Base-by-base conservation (phyloP, 2,329 filamentous ascomycete genomes). In the Verticillium tricorpus region DNA sequence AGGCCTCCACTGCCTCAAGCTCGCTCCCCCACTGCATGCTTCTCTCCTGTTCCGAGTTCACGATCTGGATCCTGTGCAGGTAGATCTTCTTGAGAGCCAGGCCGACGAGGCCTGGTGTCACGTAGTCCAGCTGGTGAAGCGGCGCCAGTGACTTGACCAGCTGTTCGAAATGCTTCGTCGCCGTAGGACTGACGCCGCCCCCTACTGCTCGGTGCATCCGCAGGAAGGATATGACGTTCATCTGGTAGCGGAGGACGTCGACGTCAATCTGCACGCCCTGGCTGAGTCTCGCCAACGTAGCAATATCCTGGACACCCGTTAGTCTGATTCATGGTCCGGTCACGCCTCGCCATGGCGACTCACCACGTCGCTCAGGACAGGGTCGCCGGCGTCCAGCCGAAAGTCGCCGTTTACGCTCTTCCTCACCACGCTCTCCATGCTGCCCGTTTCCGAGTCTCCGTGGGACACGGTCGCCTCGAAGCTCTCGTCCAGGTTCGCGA, bases 1-100 rank as follows among this genome's bases (percentile, higher is more conserved):
- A 67, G 17, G 83, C 80, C 65, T 84, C 81, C 1, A 97, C 85
- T 4, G 90, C 90, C 34, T 83, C 81, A 0, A 89, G 67, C 60
- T 90, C 87, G 73, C 94, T 97, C 0, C 95, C 95, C 87, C 96
- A 99, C 73, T 97, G 92, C 79, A 97, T 84, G 72, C 93, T 97
- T 57, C 93, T 83, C 77, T 98, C 95, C 62, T 87, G 85, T 64
- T 86, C 83, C 1, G 91, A 83, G 1, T 77, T 76, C 0, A 89
- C 86, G 61, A 97, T 83, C 15, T 85, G 76, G 35, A 99, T 87
- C 9, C 93, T 88, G 76, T 99, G 95, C 19, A 90, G 82, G 71
- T 96, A 99, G 28, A 96, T 85, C 77, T 98, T 98, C 64, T 86
- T 86, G 2, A 89, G 88, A 5, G 95, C 95, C 56, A 99, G 80